Percentiles rank a stretch among this genome's conserved stretches.
phyloP scores from a whole-genome alignment of 495 filamentous ascomycete species.

The Aspergillus incahuasiensis region DNA sequence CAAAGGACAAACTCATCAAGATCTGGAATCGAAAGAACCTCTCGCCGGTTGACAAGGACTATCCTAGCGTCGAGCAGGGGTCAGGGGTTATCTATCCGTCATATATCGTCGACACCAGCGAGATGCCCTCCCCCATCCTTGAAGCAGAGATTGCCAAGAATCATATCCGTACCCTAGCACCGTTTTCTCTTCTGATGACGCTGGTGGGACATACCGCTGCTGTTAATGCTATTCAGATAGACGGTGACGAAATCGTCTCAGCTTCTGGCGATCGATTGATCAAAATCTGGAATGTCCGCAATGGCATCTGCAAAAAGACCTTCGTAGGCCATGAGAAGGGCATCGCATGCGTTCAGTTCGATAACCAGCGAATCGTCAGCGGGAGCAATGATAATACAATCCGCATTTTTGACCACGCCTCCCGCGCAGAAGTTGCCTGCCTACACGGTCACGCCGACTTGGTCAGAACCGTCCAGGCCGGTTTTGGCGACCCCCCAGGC shows the following conservation, averaged over 20 bases:
- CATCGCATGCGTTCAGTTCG: constrained; percentile 96
- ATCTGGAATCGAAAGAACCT: constrained; percentile 82
- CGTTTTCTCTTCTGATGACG: constrained; percentile 73
- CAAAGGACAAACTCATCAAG: constrained; percentile 94
- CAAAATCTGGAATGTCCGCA: constrained; percentile 89
- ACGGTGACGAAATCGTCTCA: constrained; percentile 81
- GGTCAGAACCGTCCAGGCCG: constrained; percentile 90
- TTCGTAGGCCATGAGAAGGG: constrained; percentile 87
- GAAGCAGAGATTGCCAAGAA: constrained; percentile 38
- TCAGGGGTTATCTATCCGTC: constrained; percentile 44
- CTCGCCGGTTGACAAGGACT: constrained; percentile 62
- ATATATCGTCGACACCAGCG: constrained; percentile 51
- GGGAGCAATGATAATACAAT: constrained; percentile 94
- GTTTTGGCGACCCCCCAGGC: constrained; percentile 83
- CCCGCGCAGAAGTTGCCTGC: constrained; percentile 82
- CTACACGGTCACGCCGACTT: constrained; percentile 74
- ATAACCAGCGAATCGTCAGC: constrained; percentile 92
- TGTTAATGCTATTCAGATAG: constrained; percentile 93
- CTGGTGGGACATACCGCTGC: constrained; percentile 82
- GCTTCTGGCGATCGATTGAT: constrained; percentile 89
- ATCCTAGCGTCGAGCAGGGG: constrained; percentile 43
- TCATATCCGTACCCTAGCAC: constrained; percentile 35
- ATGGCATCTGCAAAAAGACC: constrained; percentile 67
- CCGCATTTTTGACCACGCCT: constrained; percentile 83
- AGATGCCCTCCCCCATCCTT: constrained; percentile 41